Evolutionary conservation across 2,329 filamentous ascomycete genomes (phyloP), one percentile per base, ranked within the genome.

Genomic region (Colletotrichum sojae): DNA sequence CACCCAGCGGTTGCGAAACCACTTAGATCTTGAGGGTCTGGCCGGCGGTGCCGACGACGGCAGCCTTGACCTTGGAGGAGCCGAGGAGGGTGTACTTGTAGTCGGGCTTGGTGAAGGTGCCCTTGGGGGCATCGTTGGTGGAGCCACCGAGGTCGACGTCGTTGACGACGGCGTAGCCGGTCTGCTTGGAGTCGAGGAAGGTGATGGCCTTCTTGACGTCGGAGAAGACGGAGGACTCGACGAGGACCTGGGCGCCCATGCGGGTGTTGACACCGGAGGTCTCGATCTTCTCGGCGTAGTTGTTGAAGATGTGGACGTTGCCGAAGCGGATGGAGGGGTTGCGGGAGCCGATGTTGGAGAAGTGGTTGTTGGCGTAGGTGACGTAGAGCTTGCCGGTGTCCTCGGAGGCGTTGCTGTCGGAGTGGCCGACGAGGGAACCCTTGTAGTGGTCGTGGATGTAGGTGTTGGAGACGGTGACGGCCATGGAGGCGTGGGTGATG

Each of bases 341-440:
- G 63, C 90, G 90, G 8, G 87, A 90, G 83, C 90, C 89, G 76
- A 91, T 79, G 82, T 91, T 90, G 72, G 76, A 75, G 84, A 85
- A 92, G 83, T 88, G 83, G 85, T 92, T 92, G 83, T 91, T 88
- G 80, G 85, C 84, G 77, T 90, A 91, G 64, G 90, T 92, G 63
- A 92, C 82, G 75, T 82, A 86, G 53, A 92, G 83, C 75, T 89
- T 83, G 72, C 90, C 90, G 8, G 76, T 86, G 80, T 92, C 90
- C 75, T 90, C 86, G 51, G 73, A 78, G 18, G 74, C 79, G 80
- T 90, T 90, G 79, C 65, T 83, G 81, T 90, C 86, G 16, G 83
- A 86, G 84, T 91, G 88, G 20, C 87, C 88, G 71, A 90, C 80
- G 16, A 91, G 83, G 0, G 86, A 88, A 43, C 83, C 85, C 79